Conservation (phyloP, 1,284 basidiomycete species). For the Boletellus deceptivus region DNA sequence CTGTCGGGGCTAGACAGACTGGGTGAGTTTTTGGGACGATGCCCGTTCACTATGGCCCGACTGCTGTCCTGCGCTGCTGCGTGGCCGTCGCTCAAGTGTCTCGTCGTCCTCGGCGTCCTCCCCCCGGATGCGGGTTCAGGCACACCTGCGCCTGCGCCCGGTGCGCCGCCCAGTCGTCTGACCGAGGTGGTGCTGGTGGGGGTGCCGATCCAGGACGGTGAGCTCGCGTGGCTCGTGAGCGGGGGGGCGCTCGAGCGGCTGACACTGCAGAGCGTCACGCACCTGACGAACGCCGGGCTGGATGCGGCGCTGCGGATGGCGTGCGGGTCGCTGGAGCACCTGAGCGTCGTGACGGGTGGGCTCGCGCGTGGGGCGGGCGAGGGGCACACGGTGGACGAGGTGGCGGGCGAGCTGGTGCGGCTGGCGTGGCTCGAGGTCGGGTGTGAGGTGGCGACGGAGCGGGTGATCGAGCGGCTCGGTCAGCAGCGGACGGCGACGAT, state of each 20-base stretch:
- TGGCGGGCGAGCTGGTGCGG: constrained; percentile 2
- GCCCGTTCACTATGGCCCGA: neutral
- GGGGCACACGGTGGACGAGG: constrained; percentile 9
- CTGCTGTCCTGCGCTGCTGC: constrained; percentile 4
- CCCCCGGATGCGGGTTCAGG: neutral
- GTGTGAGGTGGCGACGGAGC: constrained; percentile 2
- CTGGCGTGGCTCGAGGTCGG: constrained; percentile 5
- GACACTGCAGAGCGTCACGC: neutral
- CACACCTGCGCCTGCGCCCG: too few relatives aligned
- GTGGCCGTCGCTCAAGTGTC: constrained; percentile 11
- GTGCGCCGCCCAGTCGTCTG: neutral
- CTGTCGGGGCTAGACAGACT: constrained; percentile 2
- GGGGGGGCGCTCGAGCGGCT: constrained; percentile 5
- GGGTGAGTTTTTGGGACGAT: neutral
- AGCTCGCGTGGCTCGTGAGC: constrained; percentile 6
- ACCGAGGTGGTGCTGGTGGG: neutral
- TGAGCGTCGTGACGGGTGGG: neutral
- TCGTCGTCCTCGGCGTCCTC: neutral
- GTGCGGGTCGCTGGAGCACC: neutral
- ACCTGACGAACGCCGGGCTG: constrained; percentile 5
- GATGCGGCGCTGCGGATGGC: neutral
- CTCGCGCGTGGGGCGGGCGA: neutral
- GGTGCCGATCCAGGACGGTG: constrained; percentile 5
- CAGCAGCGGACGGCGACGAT: neutral
- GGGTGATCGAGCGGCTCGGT: constrained; percentile 7